Percentiles rank a stretch among this genome's conserved stretches.
Conservation (phyloP, 805 yeast genomes). For the Hanseniaspora taiwanica region DNA sequence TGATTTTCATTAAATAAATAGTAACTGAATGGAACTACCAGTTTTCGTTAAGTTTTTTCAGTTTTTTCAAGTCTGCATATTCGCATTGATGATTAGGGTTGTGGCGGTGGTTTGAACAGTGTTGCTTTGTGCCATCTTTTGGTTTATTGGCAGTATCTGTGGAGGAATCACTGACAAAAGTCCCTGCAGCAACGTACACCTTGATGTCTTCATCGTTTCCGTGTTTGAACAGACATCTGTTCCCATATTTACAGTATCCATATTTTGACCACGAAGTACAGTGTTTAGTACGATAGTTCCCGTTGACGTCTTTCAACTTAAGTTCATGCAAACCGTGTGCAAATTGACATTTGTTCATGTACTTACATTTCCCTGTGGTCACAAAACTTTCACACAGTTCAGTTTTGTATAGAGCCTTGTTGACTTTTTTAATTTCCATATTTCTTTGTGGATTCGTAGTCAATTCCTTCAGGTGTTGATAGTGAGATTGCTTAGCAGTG, state of each 20-base stretch:
- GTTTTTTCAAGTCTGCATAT: neutral
- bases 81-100: neutral
- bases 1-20: no score
- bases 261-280: conserved; percentile 78
- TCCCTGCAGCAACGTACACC: neutral
- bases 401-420: conserved; percentile 73
- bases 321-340: conserved; percentile 81
- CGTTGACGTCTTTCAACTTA: conserved; percentile 49
- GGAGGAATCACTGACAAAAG: neutral
- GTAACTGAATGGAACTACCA: neutral
- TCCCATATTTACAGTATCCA: conserved; percentile 80
- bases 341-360: conserved; percentile 85
- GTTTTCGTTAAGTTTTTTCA: neutral
- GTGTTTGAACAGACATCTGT: conserved; percentile 85
- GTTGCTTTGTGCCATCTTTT: no score
- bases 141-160: neutral
- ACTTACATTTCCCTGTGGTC: conserved; percentile 64
- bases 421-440: conserved; percentile 16
- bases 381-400: conserved; percentile 75
- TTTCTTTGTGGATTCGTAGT: neutral
- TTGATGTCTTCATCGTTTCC: conserved; percentile 28
- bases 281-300: conserved; percentile 84
- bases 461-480: neutral
- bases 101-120: no score
- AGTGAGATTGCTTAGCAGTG: neutral